A percentile compares a stretch with the other conserved stretches of the same genome.
phyloP scores from a whole-genome alignment of 2,329 filamentous ascomycete genomes.

The Pseudogymnoascus sp. region DNA sequence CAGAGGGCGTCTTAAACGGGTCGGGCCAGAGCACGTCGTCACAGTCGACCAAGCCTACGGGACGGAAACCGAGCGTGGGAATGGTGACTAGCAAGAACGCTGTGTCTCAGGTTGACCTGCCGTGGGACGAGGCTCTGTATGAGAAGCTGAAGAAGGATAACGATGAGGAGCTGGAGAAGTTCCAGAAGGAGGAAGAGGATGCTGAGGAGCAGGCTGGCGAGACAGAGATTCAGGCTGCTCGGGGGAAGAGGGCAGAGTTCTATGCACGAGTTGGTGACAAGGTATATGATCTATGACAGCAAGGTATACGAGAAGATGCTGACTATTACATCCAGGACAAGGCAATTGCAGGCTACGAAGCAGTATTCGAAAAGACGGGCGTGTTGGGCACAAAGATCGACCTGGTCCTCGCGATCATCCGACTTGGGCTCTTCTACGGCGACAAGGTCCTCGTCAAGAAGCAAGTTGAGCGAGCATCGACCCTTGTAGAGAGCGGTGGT shows the following conservation, averaged over 20 bases:
- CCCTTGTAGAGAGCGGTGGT: constrained; percentile 86
- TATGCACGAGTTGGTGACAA: constrained; percentile 95
- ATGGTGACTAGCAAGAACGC: constrained; percentile 67
- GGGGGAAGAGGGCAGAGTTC: constrained; percentile 92
- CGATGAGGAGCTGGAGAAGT: constrained; percentile 64
- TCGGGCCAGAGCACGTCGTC: constrained; percentile 40
- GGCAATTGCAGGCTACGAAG: constrained; percentile 85
- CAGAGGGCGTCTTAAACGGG: constrained; percentile 51
- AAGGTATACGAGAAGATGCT: constrained; percentile 12
- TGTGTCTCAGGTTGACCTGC: constrained; percentile 57
- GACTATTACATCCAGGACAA: constrained; percentile 59
- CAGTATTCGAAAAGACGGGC: constrained; percentile 92
- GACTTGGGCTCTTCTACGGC: constrained; percentile 90
- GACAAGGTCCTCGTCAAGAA: constrained; percentile 91
- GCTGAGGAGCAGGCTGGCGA: constrained; percentile 94
- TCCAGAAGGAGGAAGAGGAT: constrained; percentile 85
- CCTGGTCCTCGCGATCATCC: constrained; percentile 90
- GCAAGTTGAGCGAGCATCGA: constrained; percentile 80
- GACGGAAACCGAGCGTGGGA: constrained; percentile 63
- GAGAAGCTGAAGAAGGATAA: constrained; percentile 68
- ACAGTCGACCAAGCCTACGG: constrained; percentile 45
- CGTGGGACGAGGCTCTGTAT: constrained; percentile 90
- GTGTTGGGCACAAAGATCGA: constrained; percentile 97
- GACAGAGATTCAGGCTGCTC: constrained; percentile 85
- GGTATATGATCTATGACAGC: constrained; percentile 43